Conservation (phyloP, 306 rosid genomes). For the Inga laurina region DNA sequence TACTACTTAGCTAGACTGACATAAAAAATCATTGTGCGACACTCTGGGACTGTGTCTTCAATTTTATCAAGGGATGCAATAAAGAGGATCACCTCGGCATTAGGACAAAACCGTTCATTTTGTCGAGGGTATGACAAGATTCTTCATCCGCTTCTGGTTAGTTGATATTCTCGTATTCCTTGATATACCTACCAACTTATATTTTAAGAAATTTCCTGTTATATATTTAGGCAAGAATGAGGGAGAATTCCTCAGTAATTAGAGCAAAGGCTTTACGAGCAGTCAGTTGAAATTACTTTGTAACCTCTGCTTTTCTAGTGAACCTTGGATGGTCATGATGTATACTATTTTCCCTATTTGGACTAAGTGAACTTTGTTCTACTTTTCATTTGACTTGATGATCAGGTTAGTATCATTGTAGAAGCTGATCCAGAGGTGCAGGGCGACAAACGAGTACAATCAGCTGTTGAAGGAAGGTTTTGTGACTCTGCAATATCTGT, state of each 20-base stretch:
- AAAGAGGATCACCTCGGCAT: constrained; percentile 73
- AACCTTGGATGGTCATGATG: constrained; percentile 19
- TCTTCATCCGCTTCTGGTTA: constrained; percentile 84
- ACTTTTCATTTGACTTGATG: constrained; percentile 35
- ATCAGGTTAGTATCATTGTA: constrained; percentile 96
- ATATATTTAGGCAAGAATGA: constrained; percentile 69
- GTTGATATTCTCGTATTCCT: constrained; percentile 39
- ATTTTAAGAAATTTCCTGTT: constrained; percentile 27
- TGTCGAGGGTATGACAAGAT: constrained; percentile 93
- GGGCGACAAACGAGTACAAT: constrained; percentile 80
- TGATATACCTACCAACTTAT: constrained; percentile 23
- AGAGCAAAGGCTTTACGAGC: constrained; percentile 96
- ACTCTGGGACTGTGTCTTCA: constrained; percentile 67
- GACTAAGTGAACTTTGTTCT: too few species aligned
- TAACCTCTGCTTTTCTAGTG: constrained; percentile 17
- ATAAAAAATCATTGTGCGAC: constrained; percentile 80
- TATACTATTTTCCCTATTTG: neutral
- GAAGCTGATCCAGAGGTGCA: too few species aligned
- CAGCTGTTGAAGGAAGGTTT: constrained; percentile 96
- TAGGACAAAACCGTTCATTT: constrained; percentile 90
- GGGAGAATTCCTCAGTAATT: constrained; percentile 85
- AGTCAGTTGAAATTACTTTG: constrained; percentile 46
- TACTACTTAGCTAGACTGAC: constrained; percentile 80
- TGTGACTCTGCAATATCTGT: constrained; percentile 93
- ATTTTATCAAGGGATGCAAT: constrained; percentile 70